Conservation (phyloP, 345 rosid genomes). For the Gossypium herbaceum region DNA sequence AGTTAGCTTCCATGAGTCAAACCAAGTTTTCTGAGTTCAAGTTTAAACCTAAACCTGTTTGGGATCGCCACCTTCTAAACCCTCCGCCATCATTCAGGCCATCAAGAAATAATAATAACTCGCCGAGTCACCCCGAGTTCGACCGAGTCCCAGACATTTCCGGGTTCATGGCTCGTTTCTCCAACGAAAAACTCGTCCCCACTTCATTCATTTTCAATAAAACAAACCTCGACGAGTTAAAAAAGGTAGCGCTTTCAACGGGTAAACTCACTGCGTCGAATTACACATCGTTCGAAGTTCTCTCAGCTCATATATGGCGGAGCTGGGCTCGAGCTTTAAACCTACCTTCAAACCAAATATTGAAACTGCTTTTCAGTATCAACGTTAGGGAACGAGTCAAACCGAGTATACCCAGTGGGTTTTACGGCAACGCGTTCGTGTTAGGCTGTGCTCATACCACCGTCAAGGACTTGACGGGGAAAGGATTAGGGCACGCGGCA, state of each 20-base stretch:
- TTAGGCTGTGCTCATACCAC: constrained; percentile 66
- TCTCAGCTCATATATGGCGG: constrained; percentile 81
- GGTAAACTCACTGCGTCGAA: constrained; percentile 27
- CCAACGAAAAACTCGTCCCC: constrained; percentile 50
- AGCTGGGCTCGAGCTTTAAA: constrained; percentile 76
- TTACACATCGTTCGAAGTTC: constrained; percentile 69
- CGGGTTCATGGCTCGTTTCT: constrained; percentile 59
- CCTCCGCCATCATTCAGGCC: constrained; percentile 14
- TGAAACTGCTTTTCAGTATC: constrained; percentile 72
- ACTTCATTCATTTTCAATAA: constrained; percentile 49
- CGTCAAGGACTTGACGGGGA: constrained; percentile 54
- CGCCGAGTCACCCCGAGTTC: constrained; percentile 54
- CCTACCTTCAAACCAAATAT: constrained; percentile 54
- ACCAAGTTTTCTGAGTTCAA: constrained; percentile 19
- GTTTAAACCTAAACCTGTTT: constrained; percentile 37
- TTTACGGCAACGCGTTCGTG: constrained; percentile 82
- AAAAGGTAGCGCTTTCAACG: constrained; percentile 36
- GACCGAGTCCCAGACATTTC: constrained; percentile 52
- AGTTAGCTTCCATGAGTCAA: constrained; percentile 26
- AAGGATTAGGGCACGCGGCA: constrained; percentile 51
- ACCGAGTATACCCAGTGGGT: constrained; percentile 67
- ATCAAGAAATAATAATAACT: constrained; percentile 10
- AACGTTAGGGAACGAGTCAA: constrained; percentile 62
- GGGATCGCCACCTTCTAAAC: constrained; percentile 77
- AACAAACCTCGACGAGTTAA: constrained; percentile 44